Conservation (phyloP, 768 basidiomycete species). For the Kwoniella sp. region DNA sequence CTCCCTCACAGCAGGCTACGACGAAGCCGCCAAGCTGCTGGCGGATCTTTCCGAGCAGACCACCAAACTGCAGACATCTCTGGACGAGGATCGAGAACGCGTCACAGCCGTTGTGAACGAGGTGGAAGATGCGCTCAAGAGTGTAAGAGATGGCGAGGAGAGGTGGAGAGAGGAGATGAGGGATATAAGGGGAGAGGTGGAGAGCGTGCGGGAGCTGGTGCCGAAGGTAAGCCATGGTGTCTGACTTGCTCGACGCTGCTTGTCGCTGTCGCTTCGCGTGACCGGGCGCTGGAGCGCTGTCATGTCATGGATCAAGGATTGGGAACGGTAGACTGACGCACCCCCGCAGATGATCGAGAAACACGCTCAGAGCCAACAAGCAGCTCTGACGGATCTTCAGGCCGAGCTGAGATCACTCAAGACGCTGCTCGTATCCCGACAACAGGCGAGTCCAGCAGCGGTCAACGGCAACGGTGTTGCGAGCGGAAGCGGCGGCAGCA, state of each 20-base stretch:
- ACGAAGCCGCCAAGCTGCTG: constrained; percentile 53
- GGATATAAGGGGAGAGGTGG: constrained; percentile 85
- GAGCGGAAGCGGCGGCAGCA: neutral
- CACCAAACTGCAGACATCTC: constrained; percentile 23
- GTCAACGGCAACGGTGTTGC: constrained; percentile 21
- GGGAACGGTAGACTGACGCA: too few species aligned
- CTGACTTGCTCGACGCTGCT: too few species aligned
- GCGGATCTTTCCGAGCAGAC: constrained; percentile 52
- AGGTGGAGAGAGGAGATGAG: constrained; percentile 82
- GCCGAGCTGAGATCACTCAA: constrained; percentile 93
- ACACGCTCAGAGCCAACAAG: constrained; percentile 76
- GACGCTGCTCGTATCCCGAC: constrained; percentile 71
- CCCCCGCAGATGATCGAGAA: constrained; percentile 80
- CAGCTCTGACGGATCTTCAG: constrained; percentile 79
- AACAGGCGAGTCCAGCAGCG: constrained; percentile 52
- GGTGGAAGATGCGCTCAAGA: constrained; percentile 40
- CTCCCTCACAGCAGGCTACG: constrained; percentile 73
- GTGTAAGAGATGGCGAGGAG: constrained; percentile 60
- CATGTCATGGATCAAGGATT: too few species aligned
- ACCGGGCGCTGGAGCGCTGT: too few species aligned
- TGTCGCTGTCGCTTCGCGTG: too few species aligned
- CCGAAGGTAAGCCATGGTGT: constrained; percentile 65
- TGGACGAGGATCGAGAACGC: constrained; percentile 36
- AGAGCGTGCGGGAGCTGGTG: constrained; percentile 81
- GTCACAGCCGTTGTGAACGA: constrained; percentile 37